Evolutionary conservation across 345 rosid species (phyloP), one percentile per base, ranked within the genome.

Genomic region (Dipteronia sinensis): DNA sequence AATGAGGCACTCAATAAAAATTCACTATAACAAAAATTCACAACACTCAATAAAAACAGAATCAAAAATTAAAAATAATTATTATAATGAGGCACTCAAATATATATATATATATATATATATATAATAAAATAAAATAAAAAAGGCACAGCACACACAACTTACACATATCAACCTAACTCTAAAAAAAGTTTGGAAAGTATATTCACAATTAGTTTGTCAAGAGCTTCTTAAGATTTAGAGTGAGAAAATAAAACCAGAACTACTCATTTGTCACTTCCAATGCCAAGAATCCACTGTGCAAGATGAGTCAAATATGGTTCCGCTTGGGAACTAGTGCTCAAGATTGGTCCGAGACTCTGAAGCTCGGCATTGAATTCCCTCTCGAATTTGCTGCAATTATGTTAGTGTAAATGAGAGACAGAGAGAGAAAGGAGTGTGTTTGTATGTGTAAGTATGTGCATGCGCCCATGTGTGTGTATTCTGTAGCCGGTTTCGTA

Each of bases 231-330:
- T 10, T 58, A 49, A 58, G 46, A 34, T 20, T 23, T 5, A 72
- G 51, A 56, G 19, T 34, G 27, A 7, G 5, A 47, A 42, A 47
- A 42, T 42, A 42, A 42, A 34, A 58, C 38, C 23, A 40, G 17
- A 51, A 71, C 10, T 17, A 73, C 71, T 81, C 71, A 86, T 80
- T 82, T 76, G 74, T 87, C 95, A 67, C 84, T 88, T 22, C 93
- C 84, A 74, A 84, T 88, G 16, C 98, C 97, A 47, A 96, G n/a
- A 82, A 96, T 88, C 91, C 90, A 92, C 83, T 92, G 97, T 53
- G 98, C 94, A 79, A 96, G 98, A 89, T 94, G 99, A 75, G 95
- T 92, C 87, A 94, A 84, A 87, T 96, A 87, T 13, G 99, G 99
- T 79, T 96, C 97, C 65, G 93, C 94, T 82, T 91, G 98, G 47